Evolutionary conservation across 2,329 filamentous ascomycete species (phyloP).

Genomic region (Penicillium palitans): DNA sequence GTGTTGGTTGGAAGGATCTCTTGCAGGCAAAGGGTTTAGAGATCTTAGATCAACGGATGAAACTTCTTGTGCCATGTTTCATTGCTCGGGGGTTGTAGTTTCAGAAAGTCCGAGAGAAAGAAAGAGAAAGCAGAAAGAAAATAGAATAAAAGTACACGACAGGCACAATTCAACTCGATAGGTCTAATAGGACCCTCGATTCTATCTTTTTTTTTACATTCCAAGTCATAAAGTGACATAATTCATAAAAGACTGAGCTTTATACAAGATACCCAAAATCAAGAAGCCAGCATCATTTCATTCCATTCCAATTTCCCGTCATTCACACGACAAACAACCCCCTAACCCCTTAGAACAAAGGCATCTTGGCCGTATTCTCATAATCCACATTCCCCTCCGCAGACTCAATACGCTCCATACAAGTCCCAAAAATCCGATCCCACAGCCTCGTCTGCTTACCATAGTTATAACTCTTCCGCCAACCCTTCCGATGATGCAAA

Average conservation of each 20-base stretch:
- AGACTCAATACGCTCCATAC: slow-evolving; percentile 41
- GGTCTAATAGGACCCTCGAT: too few species aligned
- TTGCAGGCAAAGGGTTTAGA: too few species aligned
- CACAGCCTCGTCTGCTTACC: slow-evolving; percentile 41
- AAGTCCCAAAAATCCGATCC: slow-evolving; percentile 42
- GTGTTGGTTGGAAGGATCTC: too few species aligned
- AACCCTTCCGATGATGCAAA: slow-evolving; percentile 43
- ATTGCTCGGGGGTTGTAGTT: too few species aligned
- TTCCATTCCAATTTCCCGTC: neutral
- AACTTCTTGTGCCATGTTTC: too few species aligned
- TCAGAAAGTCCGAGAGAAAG: too few species aligned
- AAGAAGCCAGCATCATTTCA: neutral
- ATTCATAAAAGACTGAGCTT: neutral
- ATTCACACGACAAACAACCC: neutral
- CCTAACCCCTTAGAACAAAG: slow-evolving; percentile 27
- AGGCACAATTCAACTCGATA: too few species aligned
- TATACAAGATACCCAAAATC: neutral
- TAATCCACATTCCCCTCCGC: slow-evolving; percentile 36
- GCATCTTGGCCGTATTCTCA: slow-evolving; percentile 30
- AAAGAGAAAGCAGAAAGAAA: too few species aligned
- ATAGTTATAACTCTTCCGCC: slow-evolving; percentile 40
- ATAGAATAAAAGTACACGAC: too few species aligned
- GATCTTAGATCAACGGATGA: too few species aligned
- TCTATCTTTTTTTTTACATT: too few species aligned
- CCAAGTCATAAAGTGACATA: neutral